Percentiles rank a stretch among this genome's conserved stretches.
Conservation (phyloP, 1,284 basidiomycete species). For the Cystobasidium sp. region DNA sequence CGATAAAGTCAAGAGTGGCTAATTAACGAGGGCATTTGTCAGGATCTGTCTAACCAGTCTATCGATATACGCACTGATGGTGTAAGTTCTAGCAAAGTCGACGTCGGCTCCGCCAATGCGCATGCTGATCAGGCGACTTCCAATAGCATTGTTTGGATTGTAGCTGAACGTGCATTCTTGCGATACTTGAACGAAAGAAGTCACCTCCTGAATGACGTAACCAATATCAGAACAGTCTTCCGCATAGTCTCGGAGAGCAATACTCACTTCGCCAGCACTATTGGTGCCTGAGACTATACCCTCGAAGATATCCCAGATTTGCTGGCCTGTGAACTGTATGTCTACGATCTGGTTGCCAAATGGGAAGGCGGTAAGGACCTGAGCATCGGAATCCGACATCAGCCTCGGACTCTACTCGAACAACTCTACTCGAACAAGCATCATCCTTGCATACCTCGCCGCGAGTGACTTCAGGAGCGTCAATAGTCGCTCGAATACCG, state of each 20-base stretch:
- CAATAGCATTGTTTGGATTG: slow-evolving; percentile 55
- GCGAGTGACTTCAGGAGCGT: slow-evolving; percentile 58
- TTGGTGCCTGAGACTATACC: slow-evolving; percentile 47
- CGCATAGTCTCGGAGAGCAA: neutral
- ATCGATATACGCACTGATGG: slow-evolving; percentile 47
- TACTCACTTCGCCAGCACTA: slow-evolving; percentile 50
- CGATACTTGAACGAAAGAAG: slow-evolving; percentile 60
- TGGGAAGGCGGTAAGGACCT: slow-evolving; percentile 57
- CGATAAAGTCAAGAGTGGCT: slow-evolving; percentile 56
- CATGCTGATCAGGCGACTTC: slow-evolving; percentile 57
- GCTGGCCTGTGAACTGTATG: slow-evolving; percentile 52
- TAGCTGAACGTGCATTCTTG: slow-evolving; percentile 57
- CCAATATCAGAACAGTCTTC: neutral
- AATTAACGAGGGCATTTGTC: neutral
- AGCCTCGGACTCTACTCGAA: neutral
- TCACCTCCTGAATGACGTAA: slow-evolving; percentile 49
- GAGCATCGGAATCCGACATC: slow-evolving; percentile 26
- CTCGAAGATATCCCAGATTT: slow-evolving; percentile 54
- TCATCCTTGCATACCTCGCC: slow-evolving; percentile 52
- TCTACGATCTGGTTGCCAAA: slow-evolving; percentile 59
- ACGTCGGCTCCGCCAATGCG: slow-evolving; percentile 52
- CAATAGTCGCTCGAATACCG: slow-evolving; percentile 59
- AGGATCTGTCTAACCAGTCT: neutral
- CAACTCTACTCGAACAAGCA: neutral
- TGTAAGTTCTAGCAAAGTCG: slow-evolving; percentile 53